Conservation (phyloP, 106 monocot genomes). For the Dendrobium huoshanense region DNA sequence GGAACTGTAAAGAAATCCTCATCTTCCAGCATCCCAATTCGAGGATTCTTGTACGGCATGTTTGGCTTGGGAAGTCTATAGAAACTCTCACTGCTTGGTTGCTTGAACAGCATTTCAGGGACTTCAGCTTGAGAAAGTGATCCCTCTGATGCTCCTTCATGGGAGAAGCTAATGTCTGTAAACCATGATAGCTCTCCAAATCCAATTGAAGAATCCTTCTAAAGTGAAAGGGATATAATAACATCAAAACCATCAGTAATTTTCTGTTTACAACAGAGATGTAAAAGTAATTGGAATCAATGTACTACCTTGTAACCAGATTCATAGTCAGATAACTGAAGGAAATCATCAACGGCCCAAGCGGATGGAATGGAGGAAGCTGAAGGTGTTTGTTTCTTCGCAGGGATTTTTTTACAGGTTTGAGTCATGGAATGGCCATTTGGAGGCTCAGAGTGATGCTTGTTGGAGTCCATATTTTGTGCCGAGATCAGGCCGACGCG, state of each 20-base stretch:
- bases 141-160: background rate
- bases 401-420: background rate
- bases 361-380: conserved; percentile 13
- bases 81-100: conserved; percentile 12
- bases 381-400: conserved; percentile 14
- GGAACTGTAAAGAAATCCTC: conserved; percentile 89
- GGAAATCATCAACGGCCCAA: conserved; percentile 90
- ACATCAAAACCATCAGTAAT: background rate
- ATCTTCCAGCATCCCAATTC: conserved; percentile 52
- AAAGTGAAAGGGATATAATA: conserved; percentile 1
- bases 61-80: conserved; percentile 12
- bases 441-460: conserved; percentile 20
- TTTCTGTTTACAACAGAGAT: background rate
- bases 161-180: conserved; percentile 33
- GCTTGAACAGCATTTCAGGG: conserved; percentile 46
- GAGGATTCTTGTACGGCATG: conserved; percentile 48
- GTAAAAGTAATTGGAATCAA: background rate
- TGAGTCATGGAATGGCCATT: conserved; percentile 13
- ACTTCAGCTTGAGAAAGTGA: conserved; percentile 35
- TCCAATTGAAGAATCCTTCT: conserved; percentile 42
- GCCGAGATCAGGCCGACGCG: conserved; percentile 44
- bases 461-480: conserved; percentile 19
- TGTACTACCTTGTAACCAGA: conserved; percentile 52
- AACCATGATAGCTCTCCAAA: conserved; percentile 84
- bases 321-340: conserved; percentile 85